Percentiles rank a stretch among this genome's conserved stretches.
Conservation (phyloP, 2,329 filamentous ascomycete genomes). For the Coniella vitis region DNA sequence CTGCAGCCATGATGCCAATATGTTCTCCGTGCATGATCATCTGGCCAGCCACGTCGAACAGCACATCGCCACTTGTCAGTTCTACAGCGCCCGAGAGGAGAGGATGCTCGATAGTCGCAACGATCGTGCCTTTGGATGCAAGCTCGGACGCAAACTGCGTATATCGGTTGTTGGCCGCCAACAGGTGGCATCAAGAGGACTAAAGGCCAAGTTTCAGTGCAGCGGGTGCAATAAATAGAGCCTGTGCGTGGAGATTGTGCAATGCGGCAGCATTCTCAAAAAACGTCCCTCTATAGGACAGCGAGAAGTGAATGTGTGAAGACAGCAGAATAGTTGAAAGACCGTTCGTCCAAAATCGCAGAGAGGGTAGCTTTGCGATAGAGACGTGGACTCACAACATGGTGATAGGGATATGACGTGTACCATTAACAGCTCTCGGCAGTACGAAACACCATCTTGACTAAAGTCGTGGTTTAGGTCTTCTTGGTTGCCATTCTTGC, state of each 20-base stretch:
- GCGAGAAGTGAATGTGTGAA: conserved; percentile 6
- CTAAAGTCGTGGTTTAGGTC: not conserved
- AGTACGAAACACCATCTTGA: not conserved
- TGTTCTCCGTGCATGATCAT: not conserved
- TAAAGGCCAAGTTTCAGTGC: conserved; percentile 3
- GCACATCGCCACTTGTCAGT: not conserved
- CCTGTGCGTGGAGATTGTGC: conserved; percentile 11
- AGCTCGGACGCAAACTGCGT: conserved; percentile 11
- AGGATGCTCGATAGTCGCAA: conserved; percentile 8
- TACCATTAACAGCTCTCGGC: not conserved
- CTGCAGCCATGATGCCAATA: not conserved
- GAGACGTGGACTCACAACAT: conserved; percentile 7
- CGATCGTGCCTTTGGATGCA: conserved; percentile 6
- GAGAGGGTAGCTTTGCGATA: conserved; percentile 10
- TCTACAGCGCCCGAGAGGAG: conserved; percentile 10
- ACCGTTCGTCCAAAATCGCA: not conserved
- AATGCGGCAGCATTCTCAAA: not conserved
- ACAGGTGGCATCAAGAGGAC: conserved; percentile 6
- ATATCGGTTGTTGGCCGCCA: conserved; percentile 13
- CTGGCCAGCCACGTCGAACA: not conserved
- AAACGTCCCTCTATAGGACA: not conserved
- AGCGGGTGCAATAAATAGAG: not conserved
- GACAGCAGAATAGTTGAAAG: not conserved
- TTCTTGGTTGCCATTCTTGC: not conserved
- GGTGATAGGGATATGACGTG: conserved; percentile 3